Evolutionary conservation across 768 basidiomycete genomes (phyloP).

Genomic region (Sarcodon aspratus): DNA sequence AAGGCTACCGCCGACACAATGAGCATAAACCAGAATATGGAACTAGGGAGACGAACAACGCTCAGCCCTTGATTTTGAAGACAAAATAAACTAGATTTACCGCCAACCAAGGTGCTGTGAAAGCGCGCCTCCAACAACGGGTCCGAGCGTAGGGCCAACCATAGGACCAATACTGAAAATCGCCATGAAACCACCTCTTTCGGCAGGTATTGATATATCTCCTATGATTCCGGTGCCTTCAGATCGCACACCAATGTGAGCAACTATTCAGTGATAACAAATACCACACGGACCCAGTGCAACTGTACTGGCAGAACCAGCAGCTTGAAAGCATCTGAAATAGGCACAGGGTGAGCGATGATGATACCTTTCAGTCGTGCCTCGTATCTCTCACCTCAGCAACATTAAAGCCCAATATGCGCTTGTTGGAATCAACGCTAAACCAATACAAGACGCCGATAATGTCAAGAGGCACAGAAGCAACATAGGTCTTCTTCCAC

Average conservation of each 20-base stretch:
- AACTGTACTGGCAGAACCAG: conserved; percentile 70
- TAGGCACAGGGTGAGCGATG: no score
- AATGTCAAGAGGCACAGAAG: conserved; percentile 54
- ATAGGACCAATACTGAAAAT: conserved; percentile 55
- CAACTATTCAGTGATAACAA: no score
- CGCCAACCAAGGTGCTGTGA: conserved; percentile 18
- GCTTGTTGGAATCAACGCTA: conserved; percentile 40
- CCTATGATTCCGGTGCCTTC: conserved; percentile 66
- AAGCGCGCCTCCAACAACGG: conserved; percentile 37
- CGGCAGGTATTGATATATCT: conserved; percentile 63
- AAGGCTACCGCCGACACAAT: conserved; percentile 22
- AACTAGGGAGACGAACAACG: conserved; percentile 8
- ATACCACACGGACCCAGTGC: conserved; percentile 41
- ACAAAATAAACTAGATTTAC: conserved; percentile 5
- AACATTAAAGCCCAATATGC: conserved; percentile 75
- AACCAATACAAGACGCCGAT: conserved; percentile 50
- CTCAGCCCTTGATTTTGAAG: not conserved
- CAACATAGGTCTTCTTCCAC: conserved; percentile 55
- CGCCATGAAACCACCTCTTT: conserved; percentile 69
- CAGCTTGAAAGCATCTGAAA: conserved; percentile 61
- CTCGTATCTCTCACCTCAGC: conserved; percentile 17
- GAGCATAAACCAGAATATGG: conserved; percentile 33
- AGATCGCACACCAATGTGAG: not conserved
- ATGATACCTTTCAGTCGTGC: no score
- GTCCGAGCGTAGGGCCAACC: conserved; percentile 30